Conservation (phyloP, 225 moss, liverwort and hornwort species). For the Rhytidiadelphus loreus region DNA sequence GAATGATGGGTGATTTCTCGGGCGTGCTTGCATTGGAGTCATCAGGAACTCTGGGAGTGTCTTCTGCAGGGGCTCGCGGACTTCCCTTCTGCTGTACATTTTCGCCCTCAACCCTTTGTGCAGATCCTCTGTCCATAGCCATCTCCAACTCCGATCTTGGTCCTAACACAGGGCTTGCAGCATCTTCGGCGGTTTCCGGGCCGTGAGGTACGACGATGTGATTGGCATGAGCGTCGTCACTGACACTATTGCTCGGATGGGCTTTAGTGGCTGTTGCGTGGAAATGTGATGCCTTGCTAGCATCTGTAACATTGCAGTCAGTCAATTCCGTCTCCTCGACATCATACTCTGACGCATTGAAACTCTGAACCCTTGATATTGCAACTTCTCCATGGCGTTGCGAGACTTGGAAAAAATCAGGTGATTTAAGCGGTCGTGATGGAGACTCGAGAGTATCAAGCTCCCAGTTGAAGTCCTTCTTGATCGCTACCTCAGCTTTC, state of each 20-base stretch:
- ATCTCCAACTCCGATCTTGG: neutral
- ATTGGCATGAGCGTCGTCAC: neutral
- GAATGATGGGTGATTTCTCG: neutral
- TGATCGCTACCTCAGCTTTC: neutral
- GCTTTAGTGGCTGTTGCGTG: neutral
- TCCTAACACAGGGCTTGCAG: neutral
- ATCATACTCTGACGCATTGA: conserved; percentile 12
- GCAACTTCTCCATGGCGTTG: conserved; percentile 33
- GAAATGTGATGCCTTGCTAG: neutral
- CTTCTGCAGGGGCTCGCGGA: neutral
- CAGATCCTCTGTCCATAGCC: neutral
- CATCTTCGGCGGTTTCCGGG: neutral
- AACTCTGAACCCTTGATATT: conserved; percentile 38
- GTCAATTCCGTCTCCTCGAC: neutral
- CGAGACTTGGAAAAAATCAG: conserved; percentile 30
- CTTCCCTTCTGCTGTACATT: neutral
- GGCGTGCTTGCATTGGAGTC: neutral
- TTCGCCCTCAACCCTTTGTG: neutral
- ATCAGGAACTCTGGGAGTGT: neutral
- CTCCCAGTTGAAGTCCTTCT: conserved; percentile 15
- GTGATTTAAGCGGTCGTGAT: conserved; percentile 25
- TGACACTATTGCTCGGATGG: neutral
- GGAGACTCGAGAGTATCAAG: conserved; percentile 18
- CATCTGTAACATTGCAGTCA: neutral
- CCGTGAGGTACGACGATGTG: neutral